Base-by-base conservation (phyloP, 805 yeast genomes). In the Saccharomyces jurei region DNA sequence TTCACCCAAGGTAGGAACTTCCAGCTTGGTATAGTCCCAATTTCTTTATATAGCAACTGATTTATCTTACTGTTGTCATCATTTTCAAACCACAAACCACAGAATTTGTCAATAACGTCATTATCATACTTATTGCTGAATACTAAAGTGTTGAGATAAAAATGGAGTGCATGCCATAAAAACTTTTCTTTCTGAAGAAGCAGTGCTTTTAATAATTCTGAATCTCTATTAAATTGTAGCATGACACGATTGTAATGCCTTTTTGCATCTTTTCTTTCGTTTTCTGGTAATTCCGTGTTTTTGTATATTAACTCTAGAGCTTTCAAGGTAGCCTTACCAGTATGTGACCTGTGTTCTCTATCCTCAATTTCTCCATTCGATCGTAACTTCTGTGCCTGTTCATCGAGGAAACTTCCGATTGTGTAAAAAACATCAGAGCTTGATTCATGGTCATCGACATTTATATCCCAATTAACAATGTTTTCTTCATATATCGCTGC, bases 1-100 rank as follows among this genome's bases (percentile, higher is more conserved):
- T 86, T 84, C 41, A 84, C 75, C 96, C 97, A 91, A 0, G 89
- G 80, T 4, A 88, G 74, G 52, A 89, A 80, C 60, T 84, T 84
- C 63, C 75, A 74, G 13, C 79, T 74, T 0, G 95, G 86, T 21
- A 88, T 69, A 0, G 51, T 50, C 0, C 63, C 51, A 2, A 85
- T 62, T 4, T 72, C 70, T 1, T 64, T 60, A 13, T 62, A 62
- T 9, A 87, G 72, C 8, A 70, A 60, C 3, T 54, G 56, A 58
- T 81, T 84, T 4, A 86, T 70, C 0, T 63, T 67, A 1, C 68
- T 76, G 32, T 75, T 74, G 5, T 67, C 65, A 2, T 82, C 75
- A 59, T 81, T 77, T 56, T 84, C 87, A 44, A 92, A 74, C 96
- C 97, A 92, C 10, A 92, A 67, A 0, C 91, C 86, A 67, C 91